A percentile compares a stretch with the other conserved stretches of the same genome.
phyloP scores from a whole-genome alignment of 2,329 filamentous ascomycete genomes.

The Penicillium expansum region DNA sequence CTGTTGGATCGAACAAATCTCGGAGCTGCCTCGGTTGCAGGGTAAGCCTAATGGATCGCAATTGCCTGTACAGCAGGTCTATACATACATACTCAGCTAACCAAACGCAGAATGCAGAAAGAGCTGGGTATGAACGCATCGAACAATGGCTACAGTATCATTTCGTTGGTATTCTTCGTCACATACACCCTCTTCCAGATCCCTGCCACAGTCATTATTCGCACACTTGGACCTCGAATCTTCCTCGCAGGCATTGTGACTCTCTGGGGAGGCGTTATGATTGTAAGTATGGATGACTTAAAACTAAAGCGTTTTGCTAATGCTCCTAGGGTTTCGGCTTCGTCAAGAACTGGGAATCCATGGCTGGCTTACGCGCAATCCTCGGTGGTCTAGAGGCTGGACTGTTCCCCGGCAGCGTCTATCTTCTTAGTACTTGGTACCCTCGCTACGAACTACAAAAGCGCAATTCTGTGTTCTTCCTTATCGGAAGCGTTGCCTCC shows the following conservation, averaged over 20 bases:
- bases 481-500: slow-evolving; percentile 64
- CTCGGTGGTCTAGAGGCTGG: slow-evolving; percentile 6
- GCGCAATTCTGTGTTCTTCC: slow-evolving; percentile 67
- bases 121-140: slow-evolving; percentile 16
- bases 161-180: slow-evolving; percentile 61
- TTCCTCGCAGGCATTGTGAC: slow-evolving; percentile 30
- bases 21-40: slow-evolving; percentile 7
- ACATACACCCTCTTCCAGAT: slow-evolving; percentile 71
- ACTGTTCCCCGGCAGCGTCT: slow-evolving; percentile 13
- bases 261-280: slow-evolving; percentile 14
- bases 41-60: not conserved
- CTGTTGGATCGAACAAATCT: slow-evolving; percentile 6
- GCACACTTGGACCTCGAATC: slow-evolving; percentile 55
- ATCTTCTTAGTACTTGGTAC: slow-evolving; percentile 46
- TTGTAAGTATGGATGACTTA: slow-evolving; percentile 5
- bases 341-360: slow-evolving; percentile 1
- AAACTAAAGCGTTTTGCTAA: not conserved
- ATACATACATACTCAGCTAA: not conserved
- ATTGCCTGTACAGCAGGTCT: not conserved
- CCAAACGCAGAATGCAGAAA: slow-evolving; percentile 12
- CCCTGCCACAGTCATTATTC: slow-evolving; percentile 66
- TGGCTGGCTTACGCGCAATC: slow-evolving; percentile 1
- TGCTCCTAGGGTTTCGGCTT: not conserved
- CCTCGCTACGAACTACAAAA: slow-evolving; percentile 65
- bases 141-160: slow-evolving; percentile 23